A percentile compares a stretch with the other conserved stretches of the same genome.
phyloP scores from a whole-genome alignment of 768 basidiomycete genomes.

The Mycena albidolilacea region DNA sequence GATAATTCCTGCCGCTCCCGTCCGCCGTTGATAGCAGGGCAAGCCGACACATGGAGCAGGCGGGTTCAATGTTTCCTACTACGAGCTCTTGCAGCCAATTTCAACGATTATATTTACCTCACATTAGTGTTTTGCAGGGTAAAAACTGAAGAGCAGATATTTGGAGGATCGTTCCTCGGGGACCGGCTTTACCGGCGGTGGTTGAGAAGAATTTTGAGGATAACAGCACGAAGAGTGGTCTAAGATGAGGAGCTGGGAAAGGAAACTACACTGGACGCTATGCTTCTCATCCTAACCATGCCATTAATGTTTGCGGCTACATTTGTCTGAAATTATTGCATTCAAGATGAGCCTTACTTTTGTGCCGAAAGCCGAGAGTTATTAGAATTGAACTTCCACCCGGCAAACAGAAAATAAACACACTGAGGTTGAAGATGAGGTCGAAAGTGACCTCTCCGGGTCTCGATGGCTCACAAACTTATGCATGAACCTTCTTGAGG shows the following conservation, averaged over 20 bases:
- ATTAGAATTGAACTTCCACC: background rate
- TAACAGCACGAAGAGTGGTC: background rate
- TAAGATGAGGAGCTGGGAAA: background rate
- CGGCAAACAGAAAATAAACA: background rate
- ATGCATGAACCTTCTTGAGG: background rate
- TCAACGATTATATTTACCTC: background rate
- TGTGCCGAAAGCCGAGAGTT: background rate
- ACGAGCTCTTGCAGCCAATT: background rate
- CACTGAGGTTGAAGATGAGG: background rate
- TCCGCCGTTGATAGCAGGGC: too few species aligned
- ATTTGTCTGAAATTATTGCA: background rate
- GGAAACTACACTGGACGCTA: background rate
- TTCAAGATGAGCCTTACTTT: background rate
- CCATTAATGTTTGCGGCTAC: background rate
- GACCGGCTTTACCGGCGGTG: background rate
- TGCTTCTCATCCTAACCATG: background rate
- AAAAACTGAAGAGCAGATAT: constrained; percentile 1
- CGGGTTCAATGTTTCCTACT: background rate
- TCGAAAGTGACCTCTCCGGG: background rate
- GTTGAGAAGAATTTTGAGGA: background rate
- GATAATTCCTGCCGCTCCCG: too few species aligned
- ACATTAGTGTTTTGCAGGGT: background rate
- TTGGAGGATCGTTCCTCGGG: background rate
- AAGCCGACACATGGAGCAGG: too few species aligned
- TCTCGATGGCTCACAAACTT: background rate